Percentiles rank a stretch among this genome's conserved stretches.
Evolutionary conservation across 192 early-diverging fungal genomes (phyloP).

Genomic region (Phycomyces nitens): DNA sequence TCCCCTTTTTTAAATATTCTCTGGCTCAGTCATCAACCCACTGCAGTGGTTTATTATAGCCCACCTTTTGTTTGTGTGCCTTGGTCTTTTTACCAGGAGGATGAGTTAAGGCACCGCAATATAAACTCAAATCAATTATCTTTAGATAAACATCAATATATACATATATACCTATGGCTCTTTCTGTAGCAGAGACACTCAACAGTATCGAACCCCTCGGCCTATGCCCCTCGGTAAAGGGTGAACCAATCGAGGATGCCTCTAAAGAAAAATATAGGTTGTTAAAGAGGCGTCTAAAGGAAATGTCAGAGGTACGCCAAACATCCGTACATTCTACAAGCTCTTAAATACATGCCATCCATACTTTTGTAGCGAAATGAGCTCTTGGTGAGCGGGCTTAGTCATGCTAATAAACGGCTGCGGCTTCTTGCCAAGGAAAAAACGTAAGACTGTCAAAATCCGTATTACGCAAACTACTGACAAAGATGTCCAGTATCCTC

Average conservation of each 20-base stretch:
- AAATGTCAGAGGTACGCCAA: slow-evolving; percentile 37
- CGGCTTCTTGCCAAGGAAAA: slow-evolving; percentile 12
- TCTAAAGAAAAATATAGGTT: slow-evolving; percentile 27
- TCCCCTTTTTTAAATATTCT: too few relatives aligned
- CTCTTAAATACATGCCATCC: neutral
- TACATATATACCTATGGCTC: neutral
- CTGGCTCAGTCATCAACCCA: too few relatives aligned
- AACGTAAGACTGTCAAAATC: neutral
- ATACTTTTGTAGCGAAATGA: slow-evolving; percentile 10
- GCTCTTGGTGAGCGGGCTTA: slow-evolving; percentile 2
- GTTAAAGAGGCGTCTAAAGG: slow-evolving; percentile 31
- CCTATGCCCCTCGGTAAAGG: neutral
- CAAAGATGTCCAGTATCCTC: slow-evolving; percentile 5
- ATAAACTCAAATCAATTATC: too few relatives aligned
- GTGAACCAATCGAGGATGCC: slow-evolving; percentile 37
- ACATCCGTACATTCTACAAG: slow-evolving; percentile 4
- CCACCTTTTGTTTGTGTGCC: too few relatives aligned
- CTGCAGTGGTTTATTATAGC: too few relatives aligned
- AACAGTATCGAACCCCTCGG: slow-evolving; percentile 36
- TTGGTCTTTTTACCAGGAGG: too few relatives aligned
- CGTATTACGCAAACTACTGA: neutral
- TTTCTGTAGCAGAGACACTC: neutral
- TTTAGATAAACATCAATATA: too few relatives aligned
- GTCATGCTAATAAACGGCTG: slow-evolving; percentile 11
- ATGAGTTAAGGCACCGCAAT: too few relatives aligned